Evolutionary conservation across 139 green algal species (phyloP), one percentile per base, ranked within the genome.

Genomic region (Chlamydomonas incerta): DNA sequence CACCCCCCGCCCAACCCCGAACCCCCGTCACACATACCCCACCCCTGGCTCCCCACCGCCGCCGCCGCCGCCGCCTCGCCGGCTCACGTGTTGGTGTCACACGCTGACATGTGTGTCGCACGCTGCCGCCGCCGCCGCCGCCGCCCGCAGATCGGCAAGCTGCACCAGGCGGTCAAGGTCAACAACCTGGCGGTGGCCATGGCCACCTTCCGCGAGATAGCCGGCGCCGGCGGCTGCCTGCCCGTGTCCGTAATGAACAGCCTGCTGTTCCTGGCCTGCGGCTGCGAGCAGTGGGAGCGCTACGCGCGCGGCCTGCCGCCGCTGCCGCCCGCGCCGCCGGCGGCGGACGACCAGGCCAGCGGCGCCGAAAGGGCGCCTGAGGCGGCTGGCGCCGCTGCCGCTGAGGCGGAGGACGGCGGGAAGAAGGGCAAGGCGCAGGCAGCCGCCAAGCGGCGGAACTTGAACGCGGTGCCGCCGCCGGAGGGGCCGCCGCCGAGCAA

Each of bases 201-300:
- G 37, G 34, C 35, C 6, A 17, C 58, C 14, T 83, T 83, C 29
- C 63, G 63, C 1, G 63, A 74, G 28, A 6, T 34, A 0, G 20
- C 67, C 14, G 77, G n/a, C 13, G 77, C 82, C 0, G 47, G 57
- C n/a, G 2, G 35, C 28, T 13, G 15, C 2, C 21, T 83, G 31
- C 52, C 70, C 1, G 52, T 35, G 21, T 33, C 3, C n/a, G 23
- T 88, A 23, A 37, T 74, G 60, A 88, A 88, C 68, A 62, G 57
- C 11, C 74, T 86, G 15, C 55, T 90, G 66, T 88, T 82, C 65
- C 33, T 86, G 55, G 46, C 74, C 0, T 77, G 33, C 21, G 87
- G 81, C 11, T 67, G 63, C 20, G 69, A 86, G 58, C 47, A 81
- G 52, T 90, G 87, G 82, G 87, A 86, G 74, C 47, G 57, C 1